Evolutionary conservation across 2,329 filamentous ascomycete genomes (phyloP).

Genomic region (Myriosclerotinia curreyana): DNA sequence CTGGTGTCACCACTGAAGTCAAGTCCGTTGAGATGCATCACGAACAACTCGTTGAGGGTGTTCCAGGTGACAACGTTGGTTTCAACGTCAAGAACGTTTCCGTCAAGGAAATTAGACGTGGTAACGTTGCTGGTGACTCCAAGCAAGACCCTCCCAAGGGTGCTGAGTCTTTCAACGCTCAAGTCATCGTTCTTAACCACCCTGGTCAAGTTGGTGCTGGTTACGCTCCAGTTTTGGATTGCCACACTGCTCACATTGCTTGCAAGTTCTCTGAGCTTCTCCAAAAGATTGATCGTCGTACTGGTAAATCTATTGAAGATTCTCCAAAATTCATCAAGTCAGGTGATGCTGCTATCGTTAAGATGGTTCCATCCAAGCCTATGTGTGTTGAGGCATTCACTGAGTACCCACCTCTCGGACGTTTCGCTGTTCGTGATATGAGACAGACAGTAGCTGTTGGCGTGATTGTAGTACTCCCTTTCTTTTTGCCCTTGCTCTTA

Average conservation of each 20-base stretch:
- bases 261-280: conserved; percentile 99
- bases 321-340: conserved; percentile 99
- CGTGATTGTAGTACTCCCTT: conserved; percentile 63
- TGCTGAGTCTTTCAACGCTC: conserved; percentile 93
- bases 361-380: conserved; percentile 99
- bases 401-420: conserved; percentile 97
- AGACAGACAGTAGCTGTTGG: neutral
- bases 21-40: conserved; percentile 99
- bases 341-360: conserved; percentile 99
- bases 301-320: conserved; percentile 92
- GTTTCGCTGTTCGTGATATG: conserved; percentile 76
- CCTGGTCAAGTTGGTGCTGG: conserved; percentile 98
- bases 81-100: conserved; percentile 99
- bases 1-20: conserved; percentile 99
- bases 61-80: conserved; percentile 99
- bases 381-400: conserved; percentile 99
- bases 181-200: conserved; percentile 99
- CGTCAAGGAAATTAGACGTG: conserved; percentile 99
- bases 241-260: conserved; percentile 99
- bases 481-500: no score
- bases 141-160: conserved; percentile 97
- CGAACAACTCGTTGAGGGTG: conserved; percentile 94
- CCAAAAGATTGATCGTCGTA: conserved; percentile 99
- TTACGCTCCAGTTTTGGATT: conserved; percentile 98
- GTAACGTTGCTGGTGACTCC: conserved; percentile 99